phyloP scores from a whole-genome alignment of 371 early-diverging fungal genomes.

The Rhizopus delemar region DNA sequence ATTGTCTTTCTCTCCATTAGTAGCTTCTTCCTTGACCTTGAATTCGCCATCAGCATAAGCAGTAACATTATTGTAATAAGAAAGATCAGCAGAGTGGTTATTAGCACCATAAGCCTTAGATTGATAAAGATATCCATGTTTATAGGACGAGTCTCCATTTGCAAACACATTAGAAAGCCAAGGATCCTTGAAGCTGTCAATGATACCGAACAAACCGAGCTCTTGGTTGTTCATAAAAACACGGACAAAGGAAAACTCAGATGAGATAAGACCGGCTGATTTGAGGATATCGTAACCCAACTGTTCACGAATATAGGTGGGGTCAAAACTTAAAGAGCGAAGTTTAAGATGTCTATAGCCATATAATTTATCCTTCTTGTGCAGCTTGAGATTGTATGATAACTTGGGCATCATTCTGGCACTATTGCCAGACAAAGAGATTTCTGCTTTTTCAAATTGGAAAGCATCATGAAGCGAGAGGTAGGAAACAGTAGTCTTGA shows the following conservation, averaged over 20 bases:
- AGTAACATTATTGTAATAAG: constrained; percentile 14
- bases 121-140: constrained; percentile 32
- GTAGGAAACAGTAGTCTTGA: constrained; percentile 13
- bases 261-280: constrained; percentile 27
- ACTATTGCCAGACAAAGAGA: constrained; percentile 26
- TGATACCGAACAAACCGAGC: constrained; percentile 34
- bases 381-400: constrained; percentile 26
- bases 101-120: background rate
- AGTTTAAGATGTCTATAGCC: constrained; percentile 33
- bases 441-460: constrained; percentile 1
- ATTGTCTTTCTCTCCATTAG: constrained; percentile 10
- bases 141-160: constrained; percentile 24
- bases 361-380: constrained; percentile 22
- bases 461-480: constrained; percentile 3
- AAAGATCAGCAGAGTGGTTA: constrained; percentile 1
- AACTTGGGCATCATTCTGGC: constrained; percentile 19
- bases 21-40: constrained; percentile 25
- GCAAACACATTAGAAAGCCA: constrained; percentile 39
- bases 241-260: constrained; percentile 27
- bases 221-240: constrained; percentile 36
- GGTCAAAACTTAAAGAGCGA: constrained; percentile 30
- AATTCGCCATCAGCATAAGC: constrained; percentile 23
- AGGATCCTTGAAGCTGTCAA: constrained; percentile 32
- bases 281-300: constrained; percentile 22
- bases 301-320: constrained; percentile 36